These are phyloP conservation scores for Plenodomus tracheiphilus DNA, from an alignment of 2,329 filamentous ascomycete species.

Conservation along the genomic window DNA sequence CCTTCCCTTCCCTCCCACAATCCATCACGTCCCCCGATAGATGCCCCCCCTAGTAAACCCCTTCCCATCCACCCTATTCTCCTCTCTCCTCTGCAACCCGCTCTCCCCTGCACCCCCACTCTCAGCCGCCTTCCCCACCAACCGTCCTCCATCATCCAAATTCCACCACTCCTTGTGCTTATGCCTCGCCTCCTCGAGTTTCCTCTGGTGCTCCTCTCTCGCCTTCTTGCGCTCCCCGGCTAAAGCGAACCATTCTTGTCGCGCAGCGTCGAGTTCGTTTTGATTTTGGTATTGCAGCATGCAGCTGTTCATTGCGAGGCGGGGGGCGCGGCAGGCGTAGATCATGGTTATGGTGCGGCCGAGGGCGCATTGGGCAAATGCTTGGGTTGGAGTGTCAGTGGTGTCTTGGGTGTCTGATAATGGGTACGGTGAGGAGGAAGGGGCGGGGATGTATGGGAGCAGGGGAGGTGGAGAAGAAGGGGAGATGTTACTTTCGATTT, in stretches of 20 bases:
- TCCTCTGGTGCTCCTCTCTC: constrained; percentile 59
- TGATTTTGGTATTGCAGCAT: constrained; percentile 87
- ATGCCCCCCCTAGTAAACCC: constrained; percentile 24
- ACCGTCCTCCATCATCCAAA: constrained; percentile 44
- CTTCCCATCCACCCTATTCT: constrained; percentile 21
- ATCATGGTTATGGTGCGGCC: constrained; percentile 85
- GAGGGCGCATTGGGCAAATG: constrained; percentile 87
- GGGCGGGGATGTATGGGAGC: not conserved
- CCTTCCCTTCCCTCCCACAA: too few relatives aligned
- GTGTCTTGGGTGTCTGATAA: not conserved
- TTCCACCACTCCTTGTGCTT: constrained; percentile 58
- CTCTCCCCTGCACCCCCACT: constrained; percentile 5
- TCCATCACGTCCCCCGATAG: constrained; percentile 13
- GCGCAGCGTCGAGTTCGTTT: constrained; percentile 81
- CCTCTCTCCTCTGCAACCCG: constrained; percentile 12
- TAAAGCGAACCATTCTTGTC: constrained; percentile 89
- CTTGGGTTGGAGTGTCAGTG: constrained; percentile 51
- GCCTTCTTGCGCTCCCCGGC: constrained; percentile 71
- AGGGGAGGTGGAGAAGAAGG: not conserved
- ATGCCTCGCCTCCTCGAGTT: constrained; percentile 51
- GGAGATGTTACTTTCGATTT: constrained; percentile 51
- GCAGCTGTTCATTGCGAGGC: constrained; percentile 88
- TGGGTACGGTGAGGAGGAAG: not conserved
- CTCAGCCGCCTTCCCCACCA: constrained; percentile 29
- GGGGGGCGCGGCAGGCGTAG: constrained; percentile 79